Percentiles rank a stretch among this genome's conserved stretches.
These are phyloP conservation scores for Scutellaria galericulata DNA, from an alignment of 257 asterid genomes.

Conservation along the genomic window DNA sequence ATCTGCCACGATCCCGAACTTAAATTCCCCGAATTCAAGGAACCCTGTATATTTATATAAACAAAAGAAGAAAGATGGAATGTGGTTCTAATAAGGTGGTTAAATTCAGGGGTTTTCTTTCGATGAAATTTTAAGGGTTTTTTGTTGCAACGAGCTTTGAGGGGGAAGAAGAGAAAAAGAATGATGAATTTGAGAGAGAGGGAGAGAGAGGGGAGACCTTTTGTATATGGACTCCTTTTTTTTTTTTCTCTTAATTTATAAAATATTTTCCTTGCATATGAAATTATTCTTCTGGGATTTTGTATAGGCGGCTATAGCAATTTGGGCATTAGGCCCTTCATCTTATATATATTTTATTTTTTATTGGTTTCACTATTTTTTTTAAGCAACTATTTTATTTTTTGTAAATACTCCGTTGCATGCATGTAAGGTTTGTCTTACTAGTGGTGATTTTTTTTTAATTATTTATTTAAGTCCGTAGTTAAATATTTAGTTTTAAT, in stretches of 20 bases:
- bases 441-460: too few relatives aligned
- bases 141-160: constrained; percentile 13
- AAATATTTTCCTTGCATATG: not conserved
- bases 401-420: too few relatives aligned
- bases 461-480: too few relatives aligned
- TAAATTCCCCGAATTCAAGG: constrained; percentile 18
- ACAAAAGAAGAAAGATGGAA: not conserved
- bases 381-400: too few relatives aligned
- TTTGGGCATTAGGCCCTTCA: too few relatives aligned
- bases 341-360: too few relatives aligned
- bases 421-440: too few relatives aligned
- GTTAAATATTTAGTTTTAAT: too few relatives aligned
- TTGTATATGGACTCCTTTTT: not conserved
- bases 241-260: not conserved
- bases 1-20: constrained; percentile 37
- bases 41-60: not conserved
- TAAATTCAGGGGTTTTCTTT: constrained; percentile 9
- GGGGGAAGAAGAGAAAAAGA: not conserved
- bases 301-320: not conserved
- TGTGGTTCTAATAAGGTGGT: not conserved
- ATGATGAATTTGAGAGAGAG: constrained; percentile 18
- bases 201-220: constrained; percentile 30
- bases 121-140: constrained; percentile 18
- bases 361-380: too few relatives aligned
- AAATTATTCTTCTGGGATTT: not conserved